Percentiles rank a stretch among this genome's conserved stretches.
Evolutionary conservation across 2,329 filamentous ascomycete species (phyloP).

Genomic region (Talaromyces sp.): DNA sequence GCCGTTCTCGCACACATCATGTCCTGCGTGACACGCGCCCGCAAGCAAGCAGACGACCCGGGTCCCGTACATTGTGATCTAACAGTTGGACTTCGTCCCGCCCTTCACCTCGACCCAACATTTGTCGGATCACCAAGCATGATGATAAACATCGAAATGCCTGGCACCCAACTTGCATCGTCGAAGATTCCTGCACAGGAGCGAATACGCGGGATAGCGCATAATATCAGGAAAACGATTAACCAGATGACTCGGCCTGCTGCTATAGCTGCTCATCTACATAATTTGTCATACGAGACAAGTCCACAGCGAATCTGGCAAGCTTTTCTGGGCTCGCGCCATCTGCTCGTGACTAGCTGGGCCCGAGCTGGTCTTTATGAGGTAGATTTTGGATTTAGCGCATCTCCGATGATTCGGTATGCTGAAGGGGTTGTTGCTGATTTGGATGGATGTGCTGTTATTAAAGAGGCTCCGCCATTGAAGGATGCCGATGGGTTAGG

Average conservation of each 20-base stretch:
- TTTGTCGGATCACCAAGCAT: conserved; percentile 16
- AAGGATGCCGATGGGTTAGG: not conserved
- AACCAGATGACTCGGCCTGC: conserved; percentile 7
- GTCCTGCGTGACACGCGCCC: conserved; percentile 48
- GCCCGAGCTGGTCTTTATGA: conserved; percentile 17
- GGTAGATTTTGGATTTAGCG: conserved; percentile 16
- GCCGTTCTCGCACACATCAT: conserved; percentile 53
- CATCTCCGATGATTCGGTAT: conserved; percentile 18
- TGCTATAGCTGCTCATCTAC: conserved; percentile 13
- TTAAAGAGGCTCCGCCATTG: conserved; percentile 23
- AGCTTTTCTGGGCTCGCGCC: conserved; percentile 17
- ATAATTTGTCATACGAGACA: conserved; percentile 16
- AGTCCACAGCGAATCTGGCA: conserved; percentile 21
- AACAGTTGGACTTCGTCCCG: conserved; percentile 8
- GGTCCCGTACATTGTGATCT: conserved; percentile 18
- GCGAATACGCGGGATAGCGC: not conserved
- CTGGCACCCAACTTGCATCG: conserved; percentile 8
- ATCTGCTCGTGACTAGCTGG: conserved; percentile 20
- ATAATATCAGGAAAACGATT: conserved; percentile 15
- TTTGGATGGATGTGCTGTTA: conserved; percentile 22
- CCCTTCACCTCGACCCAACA: conserved; percentile 3
- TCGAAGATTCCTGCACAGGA: not conserved
- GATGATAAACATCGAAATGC: conserved; percentile 20
- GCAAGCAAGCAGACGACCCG: conserved; percentile 22
- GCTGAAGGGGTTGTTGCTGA: conserved; percentile 20